These are phyloP conservation scores for Beauveria caledonica DNA, from an alignment of 2,329 filamentous ascomycete genomes.

Conservation along the genomic window DNA sequence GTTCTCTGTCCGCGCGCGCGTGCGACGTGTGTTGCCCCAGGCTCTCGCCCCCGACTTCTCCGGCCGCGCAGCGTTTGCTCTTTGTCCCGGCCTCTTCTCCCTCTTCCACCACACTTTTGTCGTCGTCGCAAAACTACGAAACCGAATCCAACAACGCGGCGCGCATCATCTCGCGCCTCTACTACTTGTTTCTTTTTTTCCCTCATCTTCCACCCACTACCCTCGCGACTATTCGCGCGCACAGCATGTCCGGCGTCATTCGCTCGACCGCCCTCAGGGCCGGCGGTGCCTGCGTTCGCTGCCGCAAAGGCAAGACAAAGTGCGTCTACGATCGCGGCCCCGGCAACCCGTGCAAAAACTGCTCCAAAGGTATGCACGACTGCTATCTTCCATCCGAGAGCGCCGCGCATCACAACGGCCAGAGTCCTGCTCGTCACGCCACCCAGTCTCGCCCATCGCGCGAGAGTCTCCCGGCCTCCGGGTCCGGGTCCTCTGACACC, in stretches of 20 bases:
- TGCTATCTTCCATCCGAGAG: conserved; percentile 55
- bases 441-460: conserved; percentile 42
- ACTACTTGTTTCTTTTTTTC: not conserved
- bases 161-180: not conserved
- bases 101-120: not conserved
- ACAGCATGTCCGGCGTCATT: conserved; percentile 39
- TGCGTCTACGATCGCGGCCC: conserved; percentile 55
- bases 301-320: conserved; percentile 56
- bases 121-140: not conserved
- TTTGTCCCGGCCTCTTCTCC: not conserved
- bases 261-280: conserved; percentile 52
- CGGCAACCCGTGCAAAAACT: conserved; percentile 57
- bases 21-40: not conserved
- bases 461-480: conserved; percentile 46
- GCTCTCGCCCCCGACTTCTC: conserved; percentile 1
- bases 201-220: not conserved
- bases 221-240: not conserved
- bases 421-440: conserved; percentile 44
- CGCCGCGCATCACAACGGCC: conserved; percentile 50
- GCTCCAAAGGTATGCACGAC: conserved; percentile 55
- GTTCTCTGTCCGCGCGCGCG: not conserved
- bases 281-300: conserved; percentile 54
- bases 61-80: conserved; percentile 7
- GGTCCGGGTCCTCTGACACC: conserved; percentile 37
- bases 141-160: not conserved